Evolutionary conservation across 2,329 filamentous ascomycete species (phyloP).

Genomic region (Polytolypa hystricis): DNA sequence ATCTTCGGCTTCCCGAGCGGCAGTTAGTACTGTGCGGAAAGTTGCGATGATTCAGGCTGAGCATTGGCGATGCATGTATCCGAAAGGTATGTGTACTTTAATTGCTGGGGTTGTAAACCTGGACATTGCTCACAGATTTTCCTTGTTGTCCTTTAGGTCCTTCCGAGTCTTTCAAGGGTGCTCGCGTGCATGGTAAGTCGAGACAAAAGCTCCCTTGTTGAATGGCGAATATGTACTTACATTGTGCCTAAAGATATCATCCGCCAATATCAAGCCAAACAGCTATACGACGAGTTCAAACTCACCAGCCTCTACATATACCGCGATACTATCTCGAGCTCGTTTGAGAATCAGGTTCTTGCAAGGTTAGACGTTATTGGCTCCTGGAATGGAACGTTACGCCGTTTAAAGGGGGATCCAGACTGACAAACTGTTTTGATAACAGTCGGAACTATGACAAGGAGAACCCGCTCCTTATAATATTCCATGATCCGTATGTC

Average conservation of each 20-base stretch:
- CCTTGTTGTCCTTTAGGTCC: constrained; percentile 10
- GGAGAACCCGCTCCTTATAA: constrained; percentile 60
- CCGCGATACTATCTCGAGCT: constrained; percentile 58
- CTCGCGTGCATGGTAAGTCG: constrained; percentile 50
- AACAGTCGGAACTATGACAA: constrained; percentile 52
- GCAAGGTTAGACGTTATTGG: constrained; percentile 50
- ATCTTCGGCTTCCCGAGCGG: constrained; percentile 38
- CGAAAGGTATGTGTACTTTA: constrained; percentile 38
- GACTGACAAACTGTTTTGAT: not conserved
- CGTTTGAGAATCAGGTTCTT: constrained; percentile 77
- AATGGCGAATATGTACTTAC: not conserved
- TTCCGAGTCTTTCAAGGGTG: constrained; percentile 23
- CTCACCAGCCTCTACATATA: constrained; percentile 77
- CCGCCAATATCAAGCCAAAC: constrained; percentile 61
- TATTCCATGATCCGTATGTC: constrained; percentile 81
- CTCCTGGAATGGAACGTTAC: too few relatives aligned
- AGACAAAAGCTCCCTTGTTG: not conserved
- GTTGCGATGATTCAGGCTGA: constrained; percentile 49
- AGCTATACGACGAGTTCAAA: constrained; percentile 58
- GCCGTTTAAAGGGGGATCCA: too few relatives aligned
- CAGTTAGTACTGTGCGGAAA: constrained; percentile 45
- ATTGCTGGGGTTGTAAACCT: not conserved
- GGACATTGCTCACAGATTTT: not conserved
- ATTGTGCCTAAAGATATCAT: constrained; percentile 52
- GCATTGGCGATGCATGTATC: constrained; percentile 83